Evolutionary conservation across 192 early-diverging fungal genomes (phyloP), one percentile per base, ranked within the genome.

Genomic region (Podila epicladia): DNA sequence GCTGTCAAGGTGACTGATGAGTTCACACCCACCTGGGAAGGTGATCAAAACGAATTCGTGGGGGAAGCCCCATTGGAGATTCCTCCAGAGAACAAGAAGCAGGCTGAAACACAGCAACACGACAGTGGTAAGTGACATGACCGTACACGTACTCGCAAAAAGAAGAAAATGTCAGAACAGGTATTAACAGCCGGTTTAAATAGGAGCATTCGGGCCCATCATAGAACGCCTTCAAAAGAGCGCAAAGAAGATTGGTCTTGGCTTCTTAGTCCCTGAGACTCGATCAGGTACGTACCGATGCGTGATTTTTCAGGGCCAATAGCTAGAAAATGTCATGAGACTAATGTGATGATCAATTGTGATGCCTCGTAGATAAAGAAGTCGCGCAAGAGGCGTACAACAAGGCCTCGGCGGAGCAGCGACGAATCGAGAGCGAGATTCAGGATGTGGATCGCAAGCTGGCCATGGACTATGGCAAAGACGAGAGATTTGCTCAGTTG

Each of bases 401-500:
- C 19, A 65, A 67, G 49, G 82, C 75, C 3, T 70, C 73, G n/a
- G 69, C 69, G 2, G 72, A 82, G 29, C 57, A 82, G 41, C 73
- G 64, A 19, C 83, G 75, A 49, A 55, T 85, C 8, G 58, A 84
- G 35, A 67, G 65, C 4, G 82, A 84, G 48, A 65, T 91, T 20
- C 57, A 72, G 22, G 82, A 82, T 11, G 35, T 96, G 19, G 80
- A 88, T 7, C 73, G 82, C 31, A 84, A 95, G 55, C 70, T 91
- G 5, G 76, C 69, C 0, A 87, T 80, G 17, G 94, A 98, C 74
- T 93, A 94, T 70, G 98, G 98, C 0, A 84, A 83, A 5, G 69
- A 91, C 9, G 85, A 87, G 51, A 87, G 91, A 67, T 98, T 90
- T 85, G 87, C 92, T 59, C 75, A 91, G 22, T 53, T 97, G 0